Evolutionary conservation across 331 rosid genomes (phyloP), one percentile per base, ranked within the genome.

Genomic region (Malus hybrid): DNA sequence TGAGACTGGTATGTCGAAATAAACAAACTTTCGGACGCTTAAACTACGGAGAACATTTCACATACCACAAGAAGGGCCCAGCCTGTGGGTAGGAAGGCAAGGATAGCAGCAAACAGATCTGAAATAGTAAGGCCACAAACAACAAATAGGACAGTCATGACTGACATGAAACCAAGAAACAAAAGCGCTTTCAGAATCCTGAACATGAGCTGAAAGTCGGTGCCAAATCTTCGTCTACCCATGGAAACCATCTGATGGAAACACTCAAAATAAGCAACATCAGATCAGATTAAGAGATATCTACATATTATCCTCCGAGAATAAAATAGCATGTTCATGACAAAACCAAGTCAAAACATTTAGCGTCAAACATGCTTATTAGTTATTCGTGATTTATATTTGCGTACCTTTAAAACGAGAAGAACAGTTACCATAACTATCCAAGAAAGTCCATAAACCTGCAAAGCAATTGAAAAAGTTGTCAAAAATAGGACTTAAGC

Each of bases 361-460:
- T 70, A 3, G 68, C 22, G 12, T 20, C 68, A 63, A 33, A n/a
- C 34, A 60, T 7, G n/a, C 16, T 29, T 50, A 56, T 24, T 4
- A 19, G 3, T 30, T 52, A 56, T 34, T 46, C 16, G 48, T 6
- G 14, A 48, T 10, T 48, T 57, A 22, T 24, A 13, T 52, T 39
- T 63, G 42, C 70, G 16, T 90, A 94, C 99, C 97, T 90, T 92
- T 52, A 92, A 81, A 77, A 92, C 96, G 61, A 92, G 67, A 56
- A 94, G 97, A 82, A 77, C 78, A 24, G 84, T 80, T 13, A 80
- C 42, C 82, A 94, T 66, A 77, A 94, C 99, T n/a, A 58, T 80
- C 99, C 99, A 94, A 75, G 99, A 94, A 81, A 90, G 92, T 76
- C 81, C 97, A 73, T 80, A 94, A 36, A 92, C 89, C 99, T 94